Conservation (phyloP, 345 rosid genomes). For the Iberis pinnata region DNA sequence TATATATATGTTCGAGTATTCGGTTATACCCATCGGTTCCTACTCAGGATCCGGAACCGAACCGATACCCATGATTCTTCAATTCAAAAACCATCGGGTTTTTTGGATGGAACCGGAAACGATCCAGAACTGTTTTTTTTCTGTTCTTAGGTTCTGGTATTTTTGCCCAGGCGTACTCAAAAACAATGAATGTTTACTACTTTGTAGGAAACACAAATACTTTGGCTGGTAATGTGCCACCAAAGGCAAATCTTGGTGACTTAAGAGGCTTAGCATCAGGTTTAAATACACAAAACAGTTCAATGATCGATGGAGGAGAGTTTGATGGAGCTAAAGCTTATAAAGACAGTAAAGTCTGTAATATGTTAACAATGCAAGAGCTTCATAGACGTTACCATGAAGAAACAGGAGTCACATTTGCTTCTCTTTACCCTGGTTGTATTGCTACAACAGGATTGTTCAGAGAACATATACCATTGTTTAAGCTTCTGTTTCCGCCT, state of each 20-base stretch:
- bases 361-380: constrained; percentile 95
- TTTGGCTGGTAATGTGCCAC: constrained; percentile 97
- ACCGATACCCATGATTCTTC: too few relatives aligned
- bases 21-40: too few relatives aligned
- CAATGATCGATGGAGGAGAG: constrained; percentile 92
- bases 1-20: too few relatives aligned
- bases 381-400: constrained; percentile 91
- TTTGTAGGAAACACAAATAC: constrained; percentile 82
- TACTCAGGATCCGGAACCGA: too few relatives aligned
- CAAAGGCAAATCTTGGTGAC: constrained; percentile 93
- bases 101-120: too few relatives aligned
- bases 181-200: constrained; percentile 4
- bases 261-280: constrained; percentile 86
- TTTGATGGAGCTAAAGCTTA: constrained; percentile 96
- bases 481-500: constrained; percentile 86
- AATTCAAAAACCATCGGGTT: too few relatives aligned
- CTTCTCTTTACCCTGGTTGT: constrained; percentile 96
- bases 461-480: constrained; percentile 90
- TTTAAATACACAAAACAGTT: constrained; percentile 62
- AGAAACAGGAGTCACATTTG: constrained; percentile 74
- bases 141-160: too few relatives aligned
- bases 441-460: constrained; percentile 96
- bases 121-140: too few relatives aligned
- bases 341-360: constrained; percentile 98
- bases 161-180: too few relatives aligned